Evolutionary conservation across 2,329 filamentous ascomycete species (phyloP).

Genomic region (Sarocladiaceae sp.): DNA sequence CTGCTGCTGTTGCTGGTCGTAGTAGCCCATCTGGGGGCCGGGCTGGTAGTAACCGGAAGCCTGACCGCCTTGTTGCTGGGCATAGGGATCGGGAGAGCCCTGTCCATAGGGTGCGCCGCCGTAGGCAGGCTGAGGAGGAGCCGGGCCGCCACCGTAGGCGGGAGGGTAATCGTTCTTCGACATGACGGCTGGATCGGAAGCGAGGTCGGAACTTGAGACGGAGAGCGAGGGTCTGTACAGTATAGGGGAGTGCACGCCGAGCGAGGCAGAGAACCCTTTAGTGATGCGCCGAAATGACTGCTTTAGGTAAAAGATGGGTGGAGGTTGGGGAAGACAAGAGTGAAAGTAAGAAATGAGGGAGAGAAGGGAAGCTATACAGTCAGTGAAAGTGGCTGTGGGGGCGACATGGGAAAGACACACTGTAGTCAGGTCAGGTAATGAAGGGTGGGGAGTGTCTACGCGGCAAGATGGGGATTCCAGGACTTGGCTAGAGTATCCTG

Average conservation of each 20-base stretch:
- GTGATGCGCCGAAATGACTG: neutral
- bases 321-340: too few relatives aligned
- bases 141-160: slow-evolving; percentile 35
- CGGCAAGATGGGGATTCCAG: too few relatives aligned
- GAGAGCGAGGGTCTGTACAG: too few relatives aligned
- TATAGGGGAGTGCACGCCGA: too few relatives aligned
- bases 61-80: slow-evolving; percentile 17
- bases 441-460: too few relatives aligned
- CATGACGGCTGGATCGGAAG: slow-evolving; percentile 23
- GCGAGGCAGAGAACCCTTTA: neutral
- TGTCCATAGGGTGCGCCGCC: slow-evolving; percentile 27
- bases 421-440: too few relatives aligned
- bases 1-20: slow-evolving; percentile 20
- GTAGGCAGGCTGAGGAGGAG: slow-evolving; percentile 38
- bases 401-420: neutral
- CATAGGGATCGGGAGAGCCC: slow-evolving; percentile 20
- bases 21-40: slow-evolving; percentile 24
- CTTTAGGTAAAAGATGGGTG: neutral
- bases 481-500: too few relatives aligned
- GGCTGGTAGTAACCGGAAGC: slow-evolving; percentile 19
- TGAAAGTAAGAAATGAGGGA: neutral
- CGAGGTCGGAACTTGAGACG: too few relatives aligned
- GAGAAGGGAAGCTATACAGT: neutral
- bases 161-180: slow-evolving; percentile 42
- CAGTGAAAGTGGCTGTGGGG: neutral